phyloP scores from a whole-genome alignment of 169 alveolate genomes.

The Plasmodium relictum region DNA sequence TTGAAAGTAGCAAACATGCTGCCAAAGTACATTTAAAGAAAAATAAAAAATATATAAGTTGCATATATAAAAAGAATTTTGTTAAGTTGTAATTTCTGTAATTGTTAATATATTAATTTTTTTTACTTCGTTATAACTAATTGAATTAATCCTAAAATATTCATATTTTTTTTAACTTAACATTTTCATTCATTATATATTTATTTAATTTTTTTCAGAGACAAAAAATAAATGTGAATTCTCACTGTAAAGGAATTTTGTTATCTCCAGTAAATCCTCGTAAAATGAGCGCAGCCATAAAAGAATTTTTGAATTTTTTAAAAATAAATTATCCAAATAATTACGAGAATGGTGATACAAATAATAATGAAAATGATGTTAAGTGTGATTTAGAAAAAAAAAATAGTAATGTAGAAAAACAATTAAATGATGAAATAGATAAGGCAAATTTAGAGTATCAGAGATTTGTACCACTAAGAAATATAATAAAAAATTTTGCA shows the following conservation, averaged over 20 bases:
- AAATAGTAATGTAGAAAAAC: conserved; percentile 72
- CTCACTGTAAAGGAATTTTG: conserved; percentile 62
- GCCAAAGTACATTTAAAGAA: conserved; percentile 8
- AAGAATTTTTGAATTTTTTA: conserved; percentile 49
- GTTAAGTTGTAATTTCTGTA: not conserved
- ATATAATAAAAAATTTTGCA: conserved; percentile 79
- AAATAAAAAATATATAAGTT: not conserved
- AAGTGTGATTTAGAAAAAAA: conserved; percentile 6
- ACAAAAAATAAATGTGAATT: conserved; percentile 49
- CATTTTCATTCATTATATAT: not conserved
- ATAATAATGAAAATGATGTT: not conserved
- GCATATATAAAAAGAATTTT: not conserved
- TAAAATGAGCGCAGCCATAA: conserved; percentile 23
- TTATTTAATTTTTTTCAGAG: conserved; percentile 16
- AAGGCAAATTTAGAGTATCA: conserved; percentile 75
- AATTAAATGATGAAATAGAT: conserved; percentile 71
- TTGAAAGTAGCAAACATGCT: conserved; percentile 57
- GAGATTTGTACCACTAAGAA: conserved; percentile 84
- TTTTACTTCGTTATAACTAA: too few species aligned
- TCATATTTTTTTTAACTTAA: not conserved
- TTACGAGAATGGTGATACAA: conserved; percentile 54
- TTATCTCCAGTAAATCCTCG: conserved; percentile 31
- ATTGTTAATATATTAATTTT: not conserved
- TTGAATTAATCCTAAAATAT: not conserved
- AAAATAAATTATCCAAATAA: conserved; percentile 45